These are phyloP conservation scores for Amylostereum areolatum DNA, from an alignment of 1,284 basidiomycete genomes.

Conservation along the genomic window DNA sequence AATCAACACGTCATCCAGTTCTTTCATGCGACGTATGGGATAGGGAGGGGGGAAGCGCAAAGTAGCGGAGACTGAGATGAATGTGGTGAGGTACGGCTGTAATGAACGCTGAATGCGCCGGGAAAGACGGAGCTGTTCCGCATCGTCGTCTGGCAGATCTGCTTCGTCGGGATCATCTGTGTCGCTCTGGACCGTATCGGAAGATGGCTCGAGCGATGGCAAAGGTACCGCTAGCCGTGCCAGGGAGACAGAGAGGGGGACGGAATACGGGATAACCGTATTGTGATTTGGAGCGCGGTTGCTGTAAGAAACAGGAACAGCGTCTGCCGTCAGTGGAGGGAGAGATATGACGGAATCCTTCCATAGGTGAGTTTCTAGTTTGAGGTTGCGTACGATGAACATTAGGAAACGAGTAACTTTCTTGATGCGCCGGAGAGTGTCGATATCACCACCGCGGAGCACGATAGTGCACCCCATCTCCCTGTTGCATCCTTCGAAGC, in stretches of 20 bases:
- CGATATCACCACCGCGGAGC: conserved; percentile 82
- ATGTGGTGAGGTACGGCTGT: conserved; percentile 76
- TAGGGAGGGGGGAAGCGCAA: conserved; percentile 87
- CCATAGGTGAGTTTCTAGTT: conserved; percentile 92
- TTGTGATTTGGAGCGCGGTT: conserved; percentile 11
- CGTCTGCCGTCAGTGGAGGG: conserved; percentile 60
- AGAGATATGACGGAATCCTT: conserved; percentile 87
- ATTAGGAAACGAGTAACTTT: conserved; percentile 88
- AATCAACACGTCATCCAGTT: conserved; percentile 71
- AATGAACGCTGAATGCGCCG: conserved; percentile 73
- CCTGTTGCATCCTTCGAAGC: conserved; percentile 90
- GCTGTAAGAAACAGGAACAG: conserved; percentile 42
- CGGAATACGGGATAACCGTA: conserved; percentile 1
- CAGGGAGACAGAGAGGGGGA: conserved; percentile 4
- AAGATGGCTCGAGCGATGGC: conserved; percentile 13
- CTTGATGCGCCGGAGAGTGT: conserved; percentile 82
- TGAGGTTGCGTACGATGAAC: conserved; percentile 87
- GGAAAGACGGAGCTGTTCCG: conserved; percentile 60
- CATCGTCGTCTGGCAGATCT: conserved; percentile 63
- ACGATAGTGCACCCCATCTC: conserved; percentile 95
- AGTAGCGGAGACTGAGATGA: conserved; percentile 88
- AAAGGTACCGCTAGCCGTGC: background rate
- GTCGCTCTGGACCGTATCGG: conserved; percentile 2
- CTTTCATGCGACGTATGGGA: conserved; percentile 81
- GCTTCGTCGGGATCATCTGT: conserved; percentile 30